Conservation (phyloP, 208 protist genomes). For the Tritrichomonas musculus region DNA sequence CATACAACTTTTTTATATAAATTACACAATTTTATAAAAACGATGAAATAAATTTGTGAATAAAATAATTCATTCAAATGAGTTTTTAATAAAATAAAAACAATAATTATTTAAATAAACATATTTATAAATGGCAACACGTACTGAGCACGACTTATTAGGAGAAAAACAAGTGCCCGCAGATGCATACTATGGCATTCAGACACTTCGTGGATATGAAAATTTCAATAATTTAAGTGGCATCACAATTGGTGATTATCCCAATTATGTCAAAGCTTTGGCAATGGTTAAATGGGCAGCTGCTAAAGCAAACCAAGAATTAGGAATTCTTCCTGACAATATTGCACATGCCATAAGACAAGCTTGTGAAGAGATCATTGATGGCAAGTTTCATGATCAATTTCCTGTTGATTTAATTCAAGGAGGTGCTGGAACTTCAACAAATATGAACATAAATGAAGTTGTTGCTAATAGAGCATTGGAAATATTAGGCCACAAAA, state of each 20-base stretch:
- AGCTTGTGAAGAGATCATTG: conserved; percentile 62
- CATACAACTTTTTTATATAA: too few relatives aligned
- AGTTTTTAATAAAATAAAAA: too few relatives aligned
- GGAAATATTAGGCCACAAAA: conserved; percentile 62
- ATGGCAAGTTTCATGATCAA: conserved; percentile 46
- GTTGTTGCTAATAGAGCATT: conserved; percentile 72
- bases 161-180: conserved; percentile 57
- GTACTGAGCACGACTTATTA: conserved; percentile 58
- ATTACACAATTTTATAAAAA: too few relatives aligned
- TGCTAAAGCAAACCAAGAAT: conserved; percentile 56
- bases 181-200: conserved; percentile 60
- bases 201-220: conserved; percentile 64
- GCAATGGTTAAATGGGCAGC: conserved; percentile 60
- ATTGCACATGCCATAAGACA: conserved; percentile 55
- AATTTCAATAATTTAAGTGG: too few relatives aligned
- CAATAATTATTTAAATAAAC: too few relatives aligned
- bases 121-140: too few relatives aligned
- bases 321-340: conserved; percentile 52
- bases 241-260: conserved; percentile 59
- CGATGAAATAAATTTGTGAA: too few relatives aligned
- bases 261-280: conserved; percentile 54
- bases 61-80: too few relatives aligned
- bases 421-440: conserved; percentile 74
- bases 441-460: conserved; percentile 85
- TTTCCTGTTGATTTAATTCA: conserved; percentile 59